Conservation (phyloP, 2,329 filamentous ascomycete species). For the Fusarium brachygibbosum region DNA sequence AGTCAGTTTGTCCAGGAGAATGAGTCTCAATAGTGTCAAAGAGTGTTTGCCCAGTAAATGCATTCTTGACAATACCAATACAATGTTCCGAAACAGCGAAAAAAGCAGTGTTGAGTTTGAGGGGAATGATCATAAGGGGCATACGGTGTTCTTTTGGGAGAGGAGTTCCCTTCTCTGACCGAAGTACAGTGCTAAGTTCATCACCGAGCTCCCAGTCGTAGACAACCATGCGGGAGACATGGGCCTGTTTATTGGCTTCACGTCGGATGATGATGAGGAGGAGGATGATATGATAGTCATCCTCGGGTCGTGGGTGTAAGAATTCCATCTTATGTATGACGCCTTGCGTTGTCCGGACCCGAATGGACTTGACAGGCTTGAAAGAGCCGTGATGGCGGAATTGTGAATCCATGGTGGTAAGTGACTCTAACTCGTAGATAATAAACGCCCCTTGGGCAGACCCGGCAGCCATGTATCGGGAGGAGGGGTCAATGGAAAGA, state of each 20-base stretch:
- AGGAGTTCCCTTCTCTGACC: slow-evolving; percentile 62
- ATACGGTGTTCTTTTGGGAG: slow-evolving; percentile 67
- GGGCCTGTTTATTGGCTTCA: slow-evolving; percentile 49
- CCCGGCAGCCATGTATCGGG: slow-evolving; percentile 75
- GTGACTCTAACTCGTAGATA: slow-evolving; percentile 76
- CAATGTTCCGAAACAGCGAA: slow-evolving; percentile 73
- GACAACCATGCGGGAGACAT: slow-evolving; percentile 63
- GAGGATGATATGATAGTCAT: slow-evolving; percentile 80
- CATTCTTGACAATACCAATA: slow-evolving; percentile 69
- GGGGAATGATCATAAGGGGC: slow-evolving; percentile 78
- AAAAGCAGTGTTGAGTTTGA: slow-evolving; percentile 78
- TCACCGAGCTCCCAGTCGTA: slow-evolving; percentile 73
- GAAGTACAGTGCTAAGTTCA: slow-evolving; percentile 61
- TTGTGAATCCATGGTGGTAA: slow-evolving; percentile 64
- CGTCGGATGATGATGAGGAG: slow-evolving; percentile 71
- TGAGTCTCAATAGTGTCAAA: slow-evolving; percentile 62
- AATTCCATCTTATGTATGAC: slow-evolving; percentile 91
- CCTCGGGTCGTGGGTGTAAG: slow-evolving; percentile 76
- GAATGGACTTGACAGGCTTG: slow-evolving; percentile 67
- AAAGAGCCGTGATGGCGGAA: slow-evolving; percentile 62
- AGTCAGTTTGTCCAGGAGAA: slow-evolving; percentile 57
- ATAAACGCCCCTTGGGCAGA: slow-evolving; percentile 78
- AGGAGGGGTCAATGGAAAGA: slow-evolving; percentile 83
- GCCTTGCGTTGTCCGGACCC: slow-evolving; percentile 69
- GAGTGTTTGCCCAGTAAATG: slow-evolving; percentile 64